phyloP scores from a whole-genome alignment of 2,329 filamentous ascomycete genomes.

The Ophiobolus disseminans region DNA sequence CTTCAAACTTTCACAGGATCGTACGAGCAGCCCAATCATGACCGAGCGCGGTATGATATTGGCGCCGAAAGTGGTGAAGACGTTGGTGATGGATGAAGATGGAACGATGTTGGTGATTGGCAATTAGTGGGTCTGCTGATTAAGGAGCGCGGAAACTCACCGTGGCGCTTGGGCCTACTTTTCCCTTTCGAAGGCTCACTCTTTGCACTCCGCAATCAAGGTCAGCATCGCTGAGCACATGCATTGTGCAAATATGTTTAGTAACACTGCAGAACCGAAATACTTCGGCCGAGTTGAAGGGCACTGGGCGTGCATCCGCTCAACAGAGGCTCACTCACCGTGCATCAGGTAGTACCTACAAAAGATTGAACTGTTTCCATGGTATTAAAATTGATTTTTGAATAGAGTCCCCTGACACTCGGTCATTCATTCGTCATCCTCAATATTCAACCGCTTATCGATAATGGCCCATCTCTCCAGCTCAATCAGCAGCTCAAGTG shows the following conservation, averaged over 20 bases:
- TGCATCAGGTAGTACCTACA: neutral
- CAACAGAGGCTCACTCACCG: too few relatives aligned
- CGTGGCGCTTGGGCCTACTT: neutral
- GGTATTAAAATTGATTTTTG: neutral
- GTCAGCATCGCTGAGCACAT: too few relatives aligned
- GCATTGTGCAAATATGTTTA: too few relatives aligned
- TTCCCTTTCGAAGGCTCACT: neutral
- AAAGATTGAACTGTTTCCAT: too few relatives aligned
- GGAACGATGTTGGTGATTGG: constrained; percentile 1
- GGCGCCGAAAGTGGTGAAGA: too few relatives aligned
- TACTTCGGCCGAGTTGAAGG: too few relatives aligned
- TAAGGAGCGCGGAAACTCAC: constrained; percentile 7
- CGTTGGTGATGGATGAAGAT: neutral
- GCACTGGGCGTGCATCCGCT: too few relatives aligned
- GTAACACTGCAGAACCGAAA: too few relatives aligned
- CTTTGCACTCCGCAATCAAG: neutral
- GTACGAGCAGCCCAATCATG: too few relatives aligned
- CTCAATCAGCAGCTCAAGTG: constrained; percentile 29
- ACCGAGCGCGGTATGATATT: too few relatives aligned
- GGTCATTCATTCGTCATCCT: constrained; percentile 24
- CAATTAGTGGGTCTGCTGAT: constrained; percentile 9
- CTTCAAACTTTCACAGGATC: too few relatives aligned
- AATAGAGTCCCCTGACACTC: neutral
- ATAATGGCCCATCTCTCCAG: constrained; percentile 34
- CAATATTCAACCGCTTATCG: constrained; percentile 26